A percentile compares a stretch with the other conserved stretches of the same genome.
Conservation (phyloP, 2,329 filamentous ascomycete species). For the Gaeumannomyces tritici region DNA sequence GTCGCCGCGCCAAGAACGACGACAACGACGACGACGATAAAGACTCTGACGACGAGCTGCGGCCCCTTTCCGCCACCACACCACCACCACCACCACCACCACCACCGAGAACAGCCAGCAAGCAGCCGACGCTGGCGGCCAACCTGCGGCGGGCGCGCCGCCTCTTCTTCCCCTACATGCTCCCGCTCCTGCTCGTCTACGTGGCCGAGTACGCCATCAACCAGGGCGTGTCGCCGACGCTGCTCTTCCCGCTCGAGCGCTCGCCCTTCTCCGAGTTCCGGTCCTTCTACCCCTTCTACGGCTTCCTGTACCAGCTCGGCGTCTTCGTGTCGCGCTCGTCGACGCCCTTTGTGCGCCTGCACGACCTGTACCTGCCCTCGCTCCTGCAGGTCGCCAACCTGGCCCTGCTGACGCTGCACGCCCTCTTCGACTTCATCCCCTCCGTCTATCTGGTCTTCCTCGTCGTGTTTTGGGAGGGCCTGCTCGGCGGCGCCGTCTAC, state of each 20-base stretch:
- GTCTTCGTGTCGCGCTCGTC: conserved; percentile 93
- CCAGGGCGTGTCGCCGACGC: conserved; percentile 81
- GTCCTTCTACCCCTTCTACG: conserved; percentile 90
- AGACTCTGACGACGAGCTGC: background rate
- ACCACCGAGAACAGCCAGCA: conserved; percentile 3
- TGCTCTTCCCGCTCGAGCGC: conserved; percentile 70
- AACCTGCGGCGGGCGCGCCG: conserved; percentile 57
- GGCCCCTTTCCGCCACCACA: too few species aligned
- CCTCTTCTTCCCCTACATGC: conserved; percentile 75
- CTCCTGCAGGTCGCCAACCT: conserved; percentile 77
- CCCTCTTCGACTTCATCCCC: conserved; percentile 72
- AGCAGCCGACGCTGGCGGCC: conserved; percentile 22
- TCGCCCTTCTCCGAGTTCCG: conserved; percentile 76
- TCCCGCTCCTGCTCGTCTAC: conserved; percentile 85
- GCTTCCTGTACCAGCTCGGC: conserved; percentile 87
- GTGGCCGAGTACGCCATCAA: conserved; percentile 97
- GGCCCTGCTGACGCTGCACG: conserved; percentile 61
- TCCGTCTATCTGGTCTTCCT: conserved; percentile 78
- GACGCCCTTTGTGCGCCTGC: conserved; percentile 76
- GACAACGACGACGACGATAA: conserved; percentile 11
- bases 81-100: background rate
- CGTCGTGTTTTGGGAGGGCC: conserved; percentile 87
- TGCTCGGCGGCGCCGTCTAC: conserved; percentile 86
- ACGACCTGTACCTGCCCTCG: conserved; percentile 71
- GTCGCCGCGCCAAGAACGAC: too few species aligned